Conservation (phyloP, 306 rosid genomes). For the Vachellia pachyceras region DNA sequence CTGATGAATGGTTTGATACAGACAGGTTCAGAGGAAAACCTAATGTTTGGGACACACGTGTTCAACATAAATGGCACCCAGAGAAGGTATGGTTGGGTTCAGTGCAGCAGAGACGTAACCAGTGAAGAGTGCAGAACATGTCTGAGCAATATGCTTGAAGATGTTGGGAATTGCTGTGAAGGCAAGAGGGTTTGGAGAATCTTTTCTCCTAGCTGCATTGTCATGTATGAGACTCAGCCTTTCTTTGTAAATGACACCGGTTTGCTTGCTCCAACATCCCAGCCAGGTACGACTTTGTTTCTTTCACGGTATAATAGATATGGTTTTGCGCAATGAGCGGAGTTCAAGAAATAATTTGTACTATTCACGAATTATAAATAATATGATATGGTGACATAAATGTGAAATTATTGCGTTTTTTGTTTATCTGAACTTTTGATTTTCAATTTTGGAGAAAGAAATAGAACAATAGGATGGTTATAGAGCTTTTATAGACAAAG, state of each 20-base stretch:
- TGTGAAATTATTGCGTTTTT: neutral
- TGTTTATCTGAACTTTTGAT: too few relatives aligned
- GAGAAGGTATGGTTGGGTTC: conserved; percentile 56
- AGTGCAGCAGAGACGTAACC: conserved; percentile 52
- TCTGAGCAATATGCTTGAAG: conserved; percentile 50
- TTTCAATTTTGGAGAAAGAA: too few relatives aligned
- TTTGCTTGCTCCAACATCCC: neutral
- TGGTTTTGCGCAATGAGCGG: neutral
- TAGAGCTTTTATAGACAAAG: too few relatives aligned
- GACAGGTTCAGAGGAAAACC: conserved; percentile 29
- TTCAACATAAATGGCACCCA: conserved; percentile 58
- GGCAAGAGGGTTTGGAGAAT: conserved; percentile 52
- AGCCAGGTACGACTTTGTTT: conserved; percentile 40
- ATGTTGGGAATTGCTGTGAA: conserved; percentile 45
- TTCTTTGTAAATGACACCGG: conserved; percentile 36
- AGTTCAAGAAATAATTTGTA: neutral
- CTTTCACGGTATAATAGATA: neutral
- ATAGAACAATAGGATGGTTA: too few relatives aligned
- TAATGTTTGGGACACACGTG: conserved; percentile 57
- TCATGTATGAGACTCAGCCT: conserved; percentile 58
- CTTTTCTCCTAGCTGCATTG: conserved; percentile 52
- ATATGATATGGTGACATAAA: neutral
- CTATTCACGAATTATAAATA: neutral
- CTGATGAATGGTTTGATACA: conserved; percentile 55
- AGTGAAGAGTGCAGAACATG: conserved; percentile 51